These are phyloP conservation scores for Penicillium sp. DNA, from an alignment of 2,329 filamentous ascomycete species.

Conservation along the genomic window DNA sequence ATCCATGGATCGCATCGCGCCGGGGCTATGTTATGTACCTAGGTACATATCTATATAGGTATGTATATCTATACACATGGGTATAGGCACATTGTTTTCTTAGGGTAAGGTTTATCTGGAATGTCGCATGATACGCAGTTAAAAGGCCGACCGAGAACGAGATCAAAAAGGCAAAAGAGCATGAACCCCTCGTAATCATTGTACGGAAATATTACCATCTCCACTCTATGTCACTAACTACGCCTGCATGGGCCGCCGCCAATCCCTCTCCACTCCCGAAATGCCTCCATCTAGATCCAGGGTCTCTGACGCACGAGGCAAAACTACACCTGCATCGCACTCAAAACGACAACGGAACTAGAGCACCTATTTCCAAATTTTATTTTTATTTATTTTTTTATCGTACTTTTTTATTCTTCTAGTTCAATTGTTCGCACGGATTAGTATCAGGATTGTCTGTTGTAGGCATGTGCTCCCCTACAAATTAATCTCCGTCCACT, in stretches of 20 bases:
- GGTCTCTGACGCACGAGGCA: slow-evolving; percentile 41
- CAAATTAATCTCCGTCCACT: slow-evolving; percentile 19
- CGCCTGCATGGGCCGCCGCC: slow-evolving; percentile 33
- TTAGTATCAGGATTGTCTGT: slow-evolving; percentile 11
- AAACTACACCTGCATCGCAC: slow-evolving; percentile 40
- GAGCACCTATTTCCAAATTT: slow-evolving; percentile 10
- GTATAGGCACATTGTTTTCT: background rate
- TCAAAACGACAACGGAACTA: slow-evolving; percentile 37
- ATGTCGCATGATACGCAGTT: slow-evolving; percentile 7
- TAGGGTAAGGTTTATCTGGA: background rate
- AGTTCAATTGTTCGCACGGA: slow-evolving; percentile 7
- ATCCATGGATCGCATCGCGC: background rate
- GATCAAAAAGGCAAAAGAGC: background rate
- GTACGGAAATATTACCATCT: slow-evolving; percentile 7
- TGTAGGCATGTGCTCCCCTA: slow-evolving; percentile 26
- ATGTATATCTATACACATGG: background rate
- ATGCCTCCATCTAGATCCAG: slow-evolving; percentile 39
- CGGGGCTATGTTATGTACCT: background rate
- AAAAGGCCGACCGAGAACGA: background rate
- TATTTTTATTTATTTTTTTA: slow-evolving; percentile 17
- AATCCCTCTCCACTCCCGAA: slow-evolving; percentile 30
- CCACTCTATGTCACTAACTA: slow-evolving; percentile 28
- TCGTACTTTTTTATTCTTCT: slow-evolving; percentile 14
- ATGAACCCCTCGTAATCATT: slow-evolving; percentile 1
- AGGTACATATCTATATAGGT: too few species aligned